Base-by-base conservation (phyloP, 1,139 yeast species). In the Suhomyces anneliseae region DNA sequence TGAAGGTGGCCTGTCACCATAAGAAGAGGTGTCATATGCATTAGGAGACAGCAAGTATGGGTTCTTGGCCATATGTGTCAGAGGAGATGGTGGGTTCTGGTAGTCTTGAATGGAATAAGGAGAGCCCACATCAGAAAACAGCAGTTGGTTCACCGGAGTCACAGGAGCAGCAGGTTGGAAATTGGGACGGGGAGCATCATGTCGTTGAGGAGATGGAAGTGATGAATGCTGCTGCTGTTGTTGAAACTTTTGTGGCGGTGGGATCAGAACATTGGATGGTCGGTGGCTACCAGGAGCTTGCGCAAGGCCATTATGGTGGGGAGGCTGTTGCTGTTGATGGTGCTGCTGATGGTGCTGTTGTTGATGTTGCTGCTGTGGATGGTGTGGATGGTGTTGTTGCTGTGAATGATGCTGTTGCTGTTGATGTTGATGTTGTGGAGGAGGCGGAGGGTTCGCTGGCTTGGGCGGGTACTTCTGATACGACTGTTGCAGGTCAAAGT, bases 401-500 rank as follows among this genome's bases (percentile, higher is more conserved):
- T 52, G 46, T 27, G 43, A 40, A 24, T 39, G 44, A 31, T 44
- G 34, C 31, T 39, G 47, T 10, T 49, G 53, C 27, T 38, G 37
- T 10, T 33, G 35, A 15, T 38, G 37, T 10, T 33, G 35, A 15
- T 34, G 45, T 19, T 34, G 26, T 12, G 29, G 36, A 37, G 43
- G 44, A 33, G 46, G 34, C 34, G 44, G 38, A 34, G 41, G 41
- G 32, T 36, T 41, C 14, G 39, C 29, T 29, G 44, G 48, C 8
- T 51, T 51, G 11, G 32, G 32, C 9, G n/a, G 32, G 7, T 29
- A 29, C 32, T 34, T 38, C 26, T 48, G 52, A 9, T 45, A 49
- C 14, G 49, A 54, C 34, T 35, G 48, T 8, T 41, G 50, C 27
- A 32, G 49, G 11, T 48, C 62, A 43, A 64, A 52, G 53, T 62